These are phyloP conservation scores for Pochonia chlamydosporia DNA, from an alignment of 2,329 filamentous ascomycete species.

Conservation along the genomic window DNA sequence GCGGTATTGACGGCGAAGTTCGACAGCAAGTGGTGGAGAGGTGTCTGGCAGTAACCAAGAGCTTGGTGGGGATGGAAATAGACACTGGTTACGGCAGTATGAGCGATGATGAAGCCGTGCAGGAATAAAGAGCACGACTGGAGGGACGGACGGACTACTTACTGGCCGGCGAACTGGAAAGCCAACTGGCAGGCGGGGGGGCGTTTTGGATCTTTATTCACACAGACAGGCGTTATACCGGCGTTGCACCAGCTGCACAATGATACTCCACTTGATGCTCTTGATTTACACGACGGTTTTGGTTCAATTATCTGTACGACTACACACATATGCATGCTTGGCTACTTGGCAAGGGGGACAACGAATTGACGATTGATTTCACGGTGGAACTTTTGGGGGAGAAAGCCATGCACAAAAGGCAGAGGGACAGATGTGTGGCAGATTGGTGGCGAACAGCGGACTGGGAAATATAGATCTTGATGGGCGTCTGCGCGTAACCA, in stretches of 20 bases:
- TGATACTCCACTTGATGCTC: constrained; percentile 5
- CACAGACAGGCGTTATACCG: background rate
- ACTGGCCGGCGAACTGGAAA: no score
- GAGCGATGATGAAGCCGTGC: constrained; percentile 39
- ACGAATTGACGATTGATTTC: constrained; percentile 8
- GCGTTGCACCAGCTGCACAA: constrained; percentile 2
- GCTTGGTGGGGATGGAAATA: constrained; percentile 52
- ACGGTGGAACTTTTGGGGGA: background rate
- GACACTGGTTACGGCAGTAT: constrained; percentile 57
- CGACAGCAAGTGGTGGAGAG: constrained; percentile 48
- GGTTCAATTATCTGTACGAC: constrained; percentile 2
- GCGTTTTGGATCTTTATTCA: background rate
- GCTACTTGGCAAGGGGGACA: background rate
- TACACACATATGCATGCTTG: background rate
- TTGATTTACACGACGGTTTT: background rate
- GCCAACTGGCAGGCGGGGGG: background rate
- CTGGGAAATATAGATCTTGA: no score
- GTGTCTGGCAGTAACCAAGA: constrained; percentile 51
- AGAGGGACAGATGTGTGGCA: background rate
- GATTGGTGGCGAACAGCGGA: background rate
- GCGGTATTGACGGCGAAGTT: constrained; percentile 44
- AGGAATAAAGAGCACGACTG: constrained; percentile 1
- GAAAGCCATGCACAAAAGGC: background rate
- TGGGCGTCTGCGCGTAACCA: no score
- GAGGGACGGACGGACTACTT: background rate